A percentile compares a stretch with the other conserved stretches of the same genome.
These are phyloP conservation scores for Buxus sempervirens DNA, from an alignment of 164 flowering plant genomes.

Conservation along the genomic window DNA sequence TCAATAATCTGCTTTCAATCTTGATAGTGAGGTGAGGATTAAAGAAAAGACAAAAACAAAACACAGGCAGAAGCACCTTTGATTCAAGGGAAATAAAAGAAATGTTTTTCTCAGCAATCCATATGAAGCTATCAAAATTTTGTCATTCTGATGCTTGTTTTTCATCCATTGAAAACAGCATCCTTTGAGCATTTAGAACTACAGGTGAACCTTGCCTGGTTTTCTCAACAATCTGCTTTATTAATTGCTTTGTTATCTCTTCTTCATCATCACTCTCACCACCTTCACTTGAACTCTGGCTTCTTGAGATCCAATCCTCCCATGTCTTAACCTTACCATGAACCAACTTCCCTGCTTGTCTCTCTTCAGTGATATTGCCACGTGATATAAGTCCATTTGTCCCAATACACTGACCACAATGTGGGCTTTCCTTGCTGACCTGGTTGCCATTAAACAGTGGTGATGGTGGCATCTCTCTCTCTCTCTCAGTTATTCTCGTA, in stretches of 20 bases:
- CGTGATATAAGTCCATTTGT: constrained; percentile 9
- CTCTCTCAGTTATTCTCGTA: constrained; percentile 28
- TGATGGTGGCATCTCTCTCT: constrained; percentile 34
- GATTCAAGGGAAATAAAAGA: too few species aligned
- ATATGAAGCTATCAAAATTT: background rate
- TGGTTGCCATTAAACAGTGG: constrained; percentile 8
- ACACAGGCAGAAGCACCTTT: background rate
- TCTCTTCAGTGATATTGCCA: background rate
- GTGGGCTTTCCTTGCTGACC: background rate
- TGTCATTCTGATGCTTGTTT: constrained; percentile 11
- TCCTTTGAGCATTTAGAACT: constrained; percentile 48
- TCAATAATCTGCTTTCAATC: too few species aligned
- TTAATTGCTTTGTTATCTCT: constrained; percentile 48
- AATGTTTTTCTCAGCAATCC: too few species aligned
- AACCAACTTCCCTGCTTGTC: background rate
- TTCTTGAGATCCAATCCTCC: constrained; percentile 9
- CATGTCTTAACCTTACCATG: constrained; percentile 4
- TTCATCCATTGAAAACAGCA: constrained; percentile 39
- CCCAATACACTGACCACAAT: background rate
- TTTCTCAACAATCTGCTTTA: constrained; percentile 63
- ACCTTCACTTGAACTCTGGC: constrained; percentile 11
- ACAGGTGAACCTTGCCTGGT: constrained; percentile 58
- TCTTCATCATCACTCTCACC: constrained; percentile 30
- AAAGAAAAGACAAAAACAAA: background rate
- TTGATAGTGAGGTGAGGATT: too few species aligned